phyloP scores from a whole-genome alignment of 495 filamentous ascomycete species.

The Lasiosphaeriaceae sp. region DNA sequence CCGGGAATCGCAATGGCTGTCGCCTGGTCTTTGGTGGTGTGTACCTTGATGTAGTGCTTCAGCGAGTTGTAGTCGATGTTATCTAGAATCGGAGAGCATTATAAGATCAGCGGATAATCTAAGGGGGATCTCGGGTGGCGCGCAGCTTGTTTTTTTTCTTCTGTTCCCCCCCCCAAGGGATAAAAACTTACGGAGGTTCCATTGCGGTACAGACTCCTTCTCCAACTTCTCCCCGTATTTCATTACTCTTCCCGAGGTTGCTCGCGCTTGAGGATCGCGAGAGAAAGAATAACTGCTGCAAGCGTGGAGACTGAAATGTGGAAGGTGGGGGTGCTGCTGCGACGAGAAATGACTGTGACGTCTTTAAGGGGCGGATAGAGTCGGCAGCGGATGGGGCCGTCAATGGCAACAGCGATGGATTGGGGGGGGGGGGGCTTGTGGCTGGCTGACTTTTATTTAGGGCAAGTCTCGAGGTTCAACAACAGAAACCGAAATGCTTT shows the following conservation, averaged over 20 bases:
- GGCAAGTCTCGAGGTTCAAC: too few species aligned
- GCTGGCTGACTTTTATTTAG: too few species aligned
- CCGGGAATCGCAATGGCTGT: constrained; percentile 66
- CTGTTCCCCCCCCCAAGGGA: too few species aligned
- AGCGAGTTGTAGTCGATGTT: constrained; percentile 77
- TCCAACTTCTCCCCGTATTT: constrained; percentile 74
- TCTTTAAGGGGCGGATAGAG: too few species aligned
- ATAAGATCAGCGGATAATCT: neutral
- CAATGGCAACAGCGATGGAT: too few species aligned
- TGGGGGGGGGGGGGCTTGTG: too few species aligned
- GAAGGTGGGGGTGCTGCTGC: too few species aligned
- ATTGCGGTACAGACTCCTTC: constrained; percentile 79
- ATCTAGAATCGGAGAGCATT: constrained; percentile 26
- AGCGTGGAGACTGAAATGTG: neutral
- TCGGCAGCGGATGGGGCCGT: too few species aligned
- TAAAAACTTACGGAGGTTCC: constrained; percentile 68
- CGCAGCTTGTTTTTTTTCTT: too few species aligned
- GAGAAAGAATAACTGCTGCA: neutral
- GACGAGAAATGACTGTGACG: too few species aligned
- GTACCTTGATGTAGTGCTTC: constrained; percentile 67
- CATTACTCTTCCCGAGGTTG: constrained; percentile 37
- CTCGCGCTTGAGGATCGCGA: neutral
- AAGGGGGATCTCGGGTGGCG: neutral
- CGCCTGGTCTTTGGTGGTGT: constrained; percentile 58
- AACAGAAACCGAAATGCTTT: too few species aligned